These are phyloP conservation scores for Rosa persica DNA, from an alignment of 306 rosid species.

Conservation along the genomic window DNA sequence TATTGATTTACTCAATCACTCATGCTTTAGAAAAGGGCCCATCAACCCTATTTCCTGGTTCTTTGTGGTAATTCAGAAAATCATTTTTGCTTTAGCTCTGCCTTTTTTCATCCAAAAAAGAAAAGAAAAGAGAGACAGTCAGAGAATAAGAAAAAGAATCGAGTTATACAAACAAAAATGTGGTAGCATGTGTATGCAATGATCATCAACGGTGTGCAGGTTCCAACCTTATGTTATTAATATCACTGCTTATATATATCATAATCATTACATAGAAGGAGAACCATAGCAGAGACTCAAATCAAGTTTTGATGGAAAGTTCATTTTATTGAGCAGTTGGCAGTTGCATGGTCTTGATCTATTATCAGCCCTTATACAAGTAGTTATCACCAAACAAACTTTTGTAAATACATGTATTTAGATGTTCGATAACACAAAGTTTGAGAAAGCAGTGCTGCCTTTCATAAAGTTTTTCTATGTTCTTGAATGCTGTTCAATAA, in stretches of 20 bases:
- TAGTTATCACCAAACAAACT: background rate
- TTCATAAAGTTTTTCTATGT: conserved; percentile 4
- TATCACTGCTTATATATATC: background rate
- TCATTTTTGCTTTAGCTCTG: too few relatives aligned
- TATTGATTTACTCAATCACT: too few relatives aligned
- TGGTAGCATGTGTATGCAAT: background rate
- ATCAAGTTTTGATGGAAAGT: background rate
- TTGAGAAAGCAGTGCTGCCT: background rate
- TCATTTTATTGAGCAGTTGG: background rate
- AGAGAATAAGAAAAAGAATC: background rate
- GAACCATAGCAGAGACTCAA: background rate
- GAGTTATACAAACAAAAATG: too few relatives aligned
- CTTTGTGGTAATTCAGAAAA: too few relatives aligned
- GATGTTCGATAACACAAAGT: background rate
- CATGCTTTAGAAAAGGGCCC: too few relatives aligned
- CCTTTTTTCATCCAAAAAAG: too few relatives aligned
- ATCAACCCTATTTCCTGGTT: too few relatives aligned
- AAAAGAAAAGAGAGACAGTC: too few relatives aligned
- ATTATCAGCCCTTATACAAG: background rate
- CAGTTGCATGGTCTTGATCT: background rate
- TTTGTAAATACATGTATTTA: background rate
- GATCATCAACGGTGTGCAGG: background rate
- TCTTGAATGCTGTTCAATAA: conserved; percentile 5
- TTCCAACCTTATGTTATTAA: background rate
- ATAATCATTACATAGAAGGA: background rate